phyloP scores from a whole-genome alignment of 768 basidiomycete species.

The Pholiota conissans region DNA sequence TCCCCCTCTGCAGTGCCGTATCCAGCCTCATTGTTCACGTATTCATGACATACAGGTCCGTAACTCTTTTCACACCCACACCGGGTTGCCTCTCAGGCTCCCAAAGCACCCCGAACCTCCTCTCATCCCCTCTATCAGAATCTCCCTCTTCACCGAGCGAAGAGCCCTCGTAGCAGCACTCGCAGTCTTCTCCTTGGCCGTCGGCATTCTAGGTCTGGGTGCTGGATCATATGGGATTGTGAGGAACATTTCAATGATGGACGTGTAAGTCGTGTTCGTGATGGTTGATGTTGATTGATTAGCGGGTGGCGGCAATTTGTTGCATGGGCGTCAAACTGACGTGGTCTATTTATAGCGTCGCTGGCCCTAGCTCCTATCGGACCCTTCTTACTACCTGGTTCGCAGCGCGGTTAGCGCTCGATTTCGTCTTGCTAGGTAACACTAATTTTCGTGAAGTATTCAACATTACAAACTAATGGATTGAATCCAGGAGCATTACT shows the following conservation, averaged over 20 bases:
- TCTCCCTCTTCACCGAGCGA: slow-evolving; percentile 10
- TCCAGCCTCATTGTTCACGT: slow-evolving; percentile 37
- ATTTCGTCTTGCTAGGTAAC: not conserved
- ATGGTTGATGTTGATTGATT: not conserved
- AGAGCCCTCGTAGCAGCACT: not conserved
- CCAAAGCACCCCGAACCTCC: too few species aligned
- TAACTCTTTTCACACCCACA: not conserved
- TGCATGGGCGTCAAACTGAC: not conserved
- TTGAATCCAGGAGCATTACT: not conserved
- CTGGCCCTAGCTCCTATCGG: not conserved
- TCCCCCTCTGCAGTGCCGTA: slow-evolving; percentile 33
- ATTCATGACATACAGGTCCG: slow-evolving; percentile 32
- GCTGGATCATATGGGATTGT: slow-evolving; percentile 13
- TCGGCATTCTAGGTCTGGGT: slow-evolving; percentile 15
- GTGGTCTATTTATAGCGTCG: not conserved
- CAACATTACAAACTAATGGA: not conserved
- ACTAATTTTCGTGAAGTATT: not conserved
- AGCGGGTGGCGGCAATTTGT: not conserved
- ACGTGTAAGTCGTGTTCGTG: slow-evolving; percentile 18
- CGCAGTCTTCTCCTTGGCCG: not conserved
- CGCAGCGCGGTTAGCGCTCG: not conserved
- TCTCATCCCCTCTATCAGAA: too few species aligned
- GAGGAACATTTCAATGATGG: slow-evolving; percentile 12
- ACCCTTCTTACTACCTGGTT: not conserved
- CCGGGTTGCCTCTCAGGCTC: too few species aligned